Percentiles rank a stretch among this genome's conserved stretches.
phyloP scores from a whole-genome alignment of 768 basidiomycete species.

The Termitomyces sp. region DNA sequence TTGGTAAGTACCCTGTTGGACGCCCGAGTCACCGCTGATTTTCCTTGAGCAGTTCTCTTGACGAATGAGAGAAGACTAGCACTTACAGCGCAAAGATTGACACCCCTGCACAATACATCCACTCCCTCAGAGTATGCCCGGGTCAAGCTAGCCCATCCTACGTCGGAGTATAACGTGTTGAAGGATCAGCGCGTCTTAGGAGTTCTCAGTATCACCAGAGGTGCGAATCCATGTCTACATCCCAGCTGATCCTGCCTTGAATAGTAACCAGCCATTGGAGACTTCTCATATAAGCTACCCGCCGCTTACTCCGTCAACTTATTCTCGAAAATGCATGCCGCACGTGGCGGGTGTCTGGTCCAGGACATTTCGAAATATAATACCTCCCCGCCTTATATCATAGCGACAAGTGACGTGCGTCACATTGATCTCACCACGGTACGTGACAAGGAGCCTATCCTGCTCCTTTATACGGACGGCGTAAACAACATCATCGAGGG shows the following conservation, averaged over 20 bases:
- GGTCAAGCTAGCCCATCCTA: constrained; percentile 10
- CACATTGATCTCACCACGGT: constrained; percentile 8
- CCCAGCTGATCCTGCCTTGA: background rate
- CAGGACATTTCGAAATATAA: constrained; percentile 8
- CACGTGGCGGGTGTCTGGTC: background rate
- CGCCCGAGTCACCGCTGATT: background rate
- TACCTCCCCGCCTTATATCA: constrained; percentile 12
- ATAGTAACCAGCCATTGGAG: constrained; percentile 9
- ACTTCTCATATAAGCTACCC: constrained; percentile 12
- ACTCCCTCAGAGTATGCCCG: constrained; percentile 11
- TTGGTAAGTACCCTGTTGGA: background rate
- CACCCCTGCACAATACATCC: constrained; percentile 6
- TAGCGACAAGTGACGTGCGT: constrained; percentile 6
- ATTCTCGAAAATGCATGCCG: constrained; percentile 8
- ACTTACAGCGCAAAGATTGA: constrained; percentile 3
- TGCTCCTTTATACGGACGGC: constrained; percentile 12
- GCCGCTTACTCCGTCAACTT: constrained; percentile 3
- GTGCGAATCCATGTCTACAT: background rate
- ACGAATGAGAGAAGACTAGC: background rate
- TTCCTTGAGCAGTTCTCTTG: background rate
- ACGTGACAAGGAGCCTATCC: constrained; percentile 1
- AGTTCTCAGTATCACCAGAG: constrained; percentile 11
- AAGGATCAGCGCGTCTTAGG: constrained; percentile 9
- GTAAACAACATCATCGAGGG: constrained; percentile 13
- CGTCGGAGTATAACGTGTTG: constrained; percentile 7